Percentiles rank a stretch among this genome's conserved stretches.
phyloP scores from a whole-genome alignment of 2,329 filamentous ascomycete genomes.

The Fusarium pininemorale region DNA sequence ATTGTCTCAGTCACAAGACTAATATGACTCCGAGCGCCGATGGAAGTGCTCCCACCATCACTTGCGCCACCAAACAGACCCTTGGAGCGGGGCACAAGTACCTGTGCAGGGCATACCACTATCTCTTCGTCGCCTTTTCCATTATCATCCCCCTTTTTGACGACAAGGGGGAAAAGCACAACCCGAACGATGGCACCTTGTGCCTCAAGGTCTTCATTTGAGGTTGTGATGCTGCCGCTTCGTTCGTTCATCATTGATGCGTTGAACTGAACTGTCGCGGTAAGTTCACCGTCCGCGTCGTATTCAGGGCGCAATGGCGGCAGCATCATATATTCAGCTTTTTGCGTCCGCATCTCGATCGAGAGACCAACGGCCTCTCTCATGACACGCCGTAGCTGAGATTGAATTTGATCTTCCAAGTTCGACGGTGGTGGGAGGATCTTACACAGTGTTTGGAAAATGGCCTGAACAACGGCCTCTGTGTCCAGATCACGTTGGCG shows the following conservation, averaged over 20 bases:
- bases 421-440: constrained; percentile 88
- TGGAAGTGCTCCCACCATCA: constrained; percentile 60
- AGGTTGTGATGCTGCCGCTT: constrained; percentile 65
- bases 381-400: constrained; percentile 87
- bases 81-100: constrained; percentile 74
- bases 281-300: constrained; percentile 89
- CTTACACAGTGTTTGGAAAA: constrained; percentile 83
- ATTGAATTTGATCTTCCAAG: constrained; percentile 80
- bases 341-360: constrained; percentile 96
- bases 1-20: constrained; percentile 50
- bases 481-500: constrained; percentile 88
- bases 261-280: constrained; percentile 90
- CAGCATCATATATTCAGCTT: constrained; percentile 98
- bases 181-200: constrained; percentile 83
- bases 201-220: constrained; percentile 83
- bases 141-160: constrained; percentile 91
- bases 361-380: constrained; percentile 88
- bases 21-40: constrained; percentile 51
- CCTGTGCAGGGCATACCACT: constrained; percentile 94
- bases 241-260: constrained; percentile 94
- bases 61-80: constrained; percentile 57
- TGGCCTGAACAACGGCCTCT: constrained; percentile 87
- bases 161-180: constrained; percentile 94
- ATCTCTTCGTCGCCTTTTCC: constrained; percentile 93
- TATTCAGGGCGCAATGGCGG: constrained; percentile 95